phyloP scores from a whole-genome alignment of 768 basidiomycete genomes.

The Termitomyces sp. region DNA sequence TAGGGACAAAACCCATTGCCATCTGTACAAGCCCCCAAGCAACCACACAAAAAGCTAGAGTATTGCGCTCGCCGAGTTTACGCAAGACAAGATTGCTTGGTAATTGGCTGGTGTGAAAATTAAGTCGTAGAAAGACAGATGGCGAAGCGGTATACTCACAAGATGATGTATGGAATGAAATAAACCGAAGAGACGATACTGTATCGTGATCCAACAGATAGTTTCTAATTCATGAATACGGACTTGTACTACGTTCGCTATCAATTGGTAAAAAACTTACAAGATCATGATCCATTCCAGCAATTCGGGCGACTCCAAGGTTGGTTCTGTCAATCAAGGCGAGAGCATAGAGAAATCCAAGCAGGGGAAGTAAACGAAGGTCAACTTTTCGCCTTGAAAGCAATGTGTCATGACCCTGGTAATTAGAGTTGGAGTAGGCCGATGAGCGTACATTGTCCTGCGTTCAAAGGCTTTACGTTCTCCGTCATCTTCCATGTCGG shows the following conservation, averaged over 20 bases:
- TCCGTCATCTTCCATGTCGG: slow-evolving; percentile 1
- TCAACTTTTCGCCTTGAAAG: slow-evolving; percentile 27
- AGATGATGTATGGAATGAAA: slow-evolving; percentile 44
- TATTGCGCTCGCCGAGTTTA: slow-evolving; percentile 37
- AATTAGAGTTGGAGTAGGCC: background rate
- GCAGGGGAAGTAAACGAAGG: slow-evolving; percentile 31
- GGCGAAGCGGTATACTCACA: slow-evolving; percentile 27
- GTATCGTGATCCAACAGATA: slow-evolving; percentile 37
- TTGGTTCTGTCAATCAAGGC: slow-evolving; percentile 33
- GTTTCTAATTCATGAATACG: slow-evolving; percentile 21
- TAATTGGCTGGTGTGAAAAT: slow-evolving; percentile 28
- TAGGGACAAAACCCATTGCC: slow-evolving; percentile 43
- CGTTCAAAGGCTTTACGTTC: slow-evolving; percentile 13
- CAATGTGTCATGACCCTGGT: background rate
- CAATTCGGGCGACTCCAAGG: slow-evolving; percentile 30
- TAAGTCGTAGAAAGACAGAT: background rate
- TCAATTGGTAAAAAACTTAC: slow-evolving; percentile 13
- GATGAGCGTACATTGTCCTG: slow-evolving; percentile 14
- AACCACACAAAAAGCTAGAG: slow-evolving; percentile 38
- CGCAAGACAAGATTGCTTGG: slow-evolving; percentile 43
- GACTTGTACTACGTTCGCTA: background rate
- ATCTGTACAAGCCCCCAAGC: slow-evolving; percentile 43
- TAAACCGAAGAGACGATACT: slow-evolving; percentile 43
- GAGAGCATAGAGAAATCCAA: slow-evolving; percentile 31
- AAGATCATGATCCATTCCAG: slow-evolving; percentile 34